A percentile compares a stretch with the other conserved stretches of the same genome.
phyloP scores from a whole-genome alignment of 108 stramenopile genomes.

The Aurantiochytrium sp. region DNA sequence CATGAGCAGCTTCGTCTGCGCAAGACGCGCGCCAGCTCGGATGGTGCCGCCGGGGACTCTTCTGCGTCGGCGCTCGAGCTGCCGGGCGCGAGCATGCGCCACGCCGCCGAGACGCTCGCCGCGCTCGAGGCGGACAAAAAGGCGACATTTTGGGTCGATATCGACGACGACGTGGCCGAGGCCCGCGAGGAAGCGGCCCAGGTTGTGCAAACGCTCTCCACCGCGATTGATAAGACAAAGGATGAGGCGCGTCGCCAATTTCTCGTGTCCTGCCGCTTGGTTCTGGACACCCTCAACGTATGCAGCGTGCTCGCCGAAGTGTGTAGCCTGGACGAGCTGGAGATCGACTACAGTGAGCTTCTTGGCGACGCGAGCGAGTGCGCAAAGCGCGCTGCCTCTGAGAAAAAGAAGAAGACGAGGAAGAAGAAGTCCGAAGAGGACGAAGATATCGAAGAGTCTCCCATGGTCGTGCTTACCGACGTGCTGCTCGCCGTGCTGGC shows the following conservation, averaged over 20 bases:
- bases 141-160: not conserved
- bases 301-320: not conserved
- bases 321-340: not conserved
- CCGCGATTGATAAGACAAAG: not conserved
- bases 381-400: not conserved
- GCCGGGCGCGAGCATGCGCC: not conserved
- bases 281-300: not conserved
- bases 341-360: not conserved
- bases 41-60: no score
- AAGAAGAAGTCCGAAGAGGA: not conserved
- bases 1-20: not conserved
- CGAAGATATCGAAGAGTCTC: not conserved
- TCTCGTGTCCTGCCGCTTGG: not conserved
- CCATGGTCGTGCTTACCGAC: not conserved
- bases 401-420: no score
- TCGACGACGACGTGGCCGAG: not conserved
- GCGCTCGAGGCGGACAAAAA: not conserved
- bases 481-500: not conserved
- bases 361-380: not conserved
- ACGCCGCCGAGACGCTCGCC: not conserved
- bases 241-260: not conserved
- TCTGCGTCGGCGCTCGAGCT: not conserved
- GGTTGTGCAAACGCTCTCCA: not conserved
- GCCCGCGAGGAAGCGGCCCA: not conserved
- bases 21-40: not conserved